Conservation (phyloP, 805 yeast genomes). For the Cyberlindnera meyerae region DNA sequence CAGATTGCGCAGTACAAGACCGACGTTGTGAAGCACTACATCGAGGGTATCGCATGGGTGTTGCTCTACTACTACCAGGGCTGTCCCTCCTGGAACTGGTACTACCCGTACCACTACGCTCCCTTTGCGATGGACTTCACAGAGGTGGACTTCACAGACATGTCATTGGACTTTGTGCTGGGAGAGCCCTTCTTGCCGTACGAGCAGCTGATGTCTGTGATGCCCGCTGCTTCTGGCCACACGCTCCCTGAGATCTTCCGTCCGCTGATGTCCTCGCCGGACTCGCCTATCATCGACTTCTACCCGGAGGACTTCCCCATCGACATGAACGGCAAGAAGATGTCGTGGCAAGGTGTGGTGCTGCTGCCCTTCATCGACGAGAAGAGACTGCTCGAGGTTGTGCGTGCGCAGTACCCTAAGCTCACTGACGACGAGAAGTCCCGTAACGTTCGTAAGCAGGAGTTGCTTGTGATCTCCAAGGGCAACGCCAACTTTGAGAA, state of each 20-base stretch:
- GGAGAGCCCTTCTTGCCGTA: slow-evolving; percentile 86
- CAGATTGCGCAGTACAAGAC: slow-evolving; percentile 51
- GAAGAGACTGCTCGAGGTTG: slow-evolving; percentile 60
- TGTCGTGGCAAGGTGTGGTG: slow-evolving; percentile 95
- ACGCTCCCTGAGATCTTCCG: slow-evolving; percentile 77
- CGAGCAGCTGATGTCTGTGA: slow-evolving; percentile 84
- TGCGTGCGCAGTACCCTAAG: slow-evolving; percentile 55
- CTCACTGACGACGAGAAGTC: slow-evolving; percentile 63
- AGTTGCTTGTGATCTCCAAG: slow-evolving; percentile 63
- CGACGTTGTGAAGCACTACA: slow-evolving; percentile 63
- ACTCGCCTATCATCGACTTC: slow-evolving; percentile 83
- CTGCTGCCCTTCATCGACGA: slow-evolving; percentile 89
- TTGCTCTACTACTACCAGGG: slow-evolving; percentile 92
- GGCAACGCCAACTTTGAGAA: slow-evolving; percentile 44
- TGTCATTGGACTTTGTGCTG: slow-evolving; percentile 51
- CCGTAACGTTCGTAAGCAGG: slow-evolving; percentile 68
- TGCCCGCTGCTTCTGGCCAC: slow-evolving; percentile 91
- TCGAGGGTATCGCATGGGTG: slow-evolving; percentile 98
- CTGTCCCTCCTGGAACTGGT: slow-evolving; percentile 99
- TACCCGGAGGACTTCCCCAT: slow-evolving; percentile 85
- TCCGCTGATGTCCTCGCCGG: slow-evolving; percentile 72
- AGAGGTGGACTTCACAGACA: slow-evolving; percentile 42
- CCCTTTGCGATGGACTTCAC: slow-evolving; percentile 91
- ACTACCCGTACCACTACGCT: slow-evolving; percentile 94
- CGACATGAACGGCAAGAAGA: slow-evolving; percentile 93